Base-by-base conservation (phyloP, 2,329 filamentous ascomycete genomes). In the Pseudocercospora eumusae region DNA sequence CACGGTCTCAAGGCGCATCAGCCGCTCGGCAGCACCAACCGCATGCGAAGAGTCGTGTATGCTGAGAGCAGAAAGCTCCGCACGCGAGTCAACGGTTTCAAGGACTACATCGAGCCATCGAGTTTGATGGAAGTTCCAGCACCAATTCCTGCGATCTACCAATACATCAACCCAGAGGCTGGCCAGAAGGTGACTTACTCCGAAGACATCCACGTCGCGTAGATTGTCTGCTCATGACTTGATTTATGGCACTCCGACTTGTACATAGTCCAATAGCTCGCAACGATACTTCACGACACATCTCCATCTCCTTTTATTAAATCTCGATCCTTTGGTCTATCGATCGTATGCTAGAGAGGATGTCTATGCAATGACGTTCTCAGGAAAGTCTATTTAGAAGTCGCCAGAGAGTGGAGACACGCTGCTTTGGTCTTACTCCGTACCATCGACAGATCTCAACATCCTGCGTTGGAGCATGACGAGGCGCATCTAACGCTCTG, bases 31-130 rank as follows among this genome's bases (percentile, higher is more conserved):
- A 75, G 72, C 62, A 77, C 75, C 36, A 78, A 78, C 63, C 61
- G 76, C 15, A 77, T 78, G 76, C 67, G 76, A 6, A 70, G 74
- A 56, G 76, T 78, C 0, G 76, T 79, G 20, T 78, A 79, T 66
- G 75, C 76, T 0, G 76, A 78, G 70, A 74, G 69, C 49, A 73
- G 76, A 68, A 76, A 77, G 70, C 64, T 79, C 59, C 70, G 76
- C 45, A 58, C 77, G 56, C 70, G 71, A 36, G 72, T 78, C 0
- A 78, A 78, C 67, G 77, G 74, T 40, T 73, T 76, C 61, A 75
- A 73, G 66, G 72, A 75, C 54, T 77, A 78, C 64, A 64, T 78
- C 21, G 76, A 79, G 71, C 76, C 75, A 2, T 64, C 64, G 40
- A 70, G 73, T 56, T 62, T 79, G 11, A 63, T 70, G 9, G 76